Evolutionary conservation across 768 basidiomycete species (phyloP).

Genomic region (Tricholomella constricta): DNA sequence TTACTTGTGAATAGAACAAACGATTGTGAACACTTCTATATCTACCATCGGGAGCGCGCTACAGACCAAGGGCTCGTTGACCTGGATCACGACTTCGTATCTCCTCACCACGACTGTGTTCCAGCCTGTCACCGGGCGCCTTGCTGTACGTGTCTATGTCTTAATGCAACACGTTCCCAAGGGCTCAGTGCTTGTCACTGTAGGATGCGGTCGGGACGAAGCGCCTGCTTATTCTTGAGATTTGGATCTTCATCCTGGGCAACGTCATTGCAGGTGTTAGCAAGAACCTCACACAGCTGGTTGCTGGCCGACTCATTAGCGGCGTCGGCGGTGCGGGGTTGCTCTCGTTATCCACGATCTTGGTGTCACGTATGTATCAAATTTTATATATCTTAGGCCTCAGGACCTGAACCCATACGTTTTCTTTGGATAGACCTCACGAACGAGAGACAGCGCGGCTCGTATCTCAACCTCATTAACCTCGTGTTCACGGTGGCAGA

Average conservation of each 20-base stretch:
- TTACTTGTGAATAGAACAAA: slow-evolving; percentile 19
- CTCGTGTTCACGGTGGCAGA: slow-evolving; percentile 27
- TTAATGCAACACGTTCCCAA: too few species aligned
- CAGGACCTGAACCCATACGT: neutral
- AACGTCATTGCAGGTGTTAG: slow-evolving; percentile 28
- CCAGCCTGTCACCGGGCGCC: slow-evolving; percentile 26
- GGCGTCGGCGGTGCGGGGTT: slow-evolving; percentile 28
- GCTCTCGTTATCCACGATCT: slow-evolving; percentile 21
- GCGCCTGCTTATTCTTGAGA: slow-evolving; percentile 22
- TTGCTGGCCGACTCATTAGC: slow-evolving; percentile 26
- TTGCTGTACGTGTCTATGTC: slow-evolving; percentile 19
- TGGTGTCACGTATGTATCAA: slow-evolving; percentile 24
- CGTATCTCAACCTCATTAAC: slow-evolving; percentile 29
- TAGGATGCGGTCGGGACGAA: slow-evolving; percentile 27
- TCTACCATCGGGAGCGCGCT: slow-evolving; percentile 26
- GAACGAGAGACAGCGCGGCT: slow-evolving; percentile 26
- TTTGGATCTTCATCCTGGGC: slow-evolving; percentile 28
- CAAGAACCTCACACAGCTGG: slow-evolving; percentile 23
- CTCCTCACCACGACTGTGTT: slow-evolving; percentile 26
- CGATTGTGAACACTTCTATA: slow-evolving; percentile 27
- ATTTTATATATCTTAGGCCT: neutral
- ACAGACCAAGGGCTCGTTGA: slow-evolving; percentile 22
- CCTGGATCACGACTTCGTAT: slow-evolving; percentile 29
- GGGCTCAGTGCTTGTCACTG: neutral
- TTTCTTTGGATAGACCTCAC: slow-evolving; percentile 21